Base-by-base conservation (phyloP, 2,329 filamentous ascomycete genomes). In the Thermoascus crustaceus region DNA sequence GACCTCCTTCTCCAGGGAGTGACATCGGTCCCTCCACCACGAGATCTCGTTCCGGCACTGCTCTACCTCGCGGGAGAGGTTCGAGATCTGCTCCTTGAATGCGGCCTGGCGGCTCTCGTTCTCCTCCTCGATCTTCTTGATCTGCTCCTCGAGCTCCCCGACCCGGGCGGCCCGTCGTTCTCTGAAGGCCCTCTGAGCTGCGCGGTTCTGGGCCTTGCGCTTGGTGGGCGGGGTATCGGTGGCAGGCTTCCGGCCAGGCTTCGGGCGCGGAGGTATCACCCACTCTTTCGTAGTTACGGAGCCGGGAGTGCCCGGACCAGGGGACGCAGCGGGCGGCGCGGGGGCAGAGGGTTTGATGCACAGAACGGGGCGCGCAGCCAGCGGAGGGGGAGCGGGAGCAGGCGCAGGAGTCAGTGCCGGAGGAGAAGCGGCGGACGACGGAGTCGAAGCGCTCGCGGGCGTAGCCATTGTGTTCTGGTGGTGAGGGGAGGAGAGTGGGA, bases 221-320 rank as follows among this genome's bases (percentile, higher is more conserved):
- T 94, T 94, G 27, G 87, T 94, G 2, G 85, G 84, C 9, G 88
- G 87, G 34, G 88, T 93, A 55, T 95, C 88, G 22, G 85, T 93
- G 30, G 86, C 85, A 3, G 89, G 88, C 71, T 96, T 96, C 49
- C 89, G 79, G 32, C 89, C 89, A 14, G 91, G 89, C 69, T 88
- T 89, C 30, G 85, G 85, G 41, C 85, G 75, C 18, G 85, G 85
- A 16, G 85, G 85, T 29, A 91, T 79, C 16, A 89, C 73, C 85
- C 85, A 91, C 76, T 89, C 82, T 60, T 80, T 88, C 50, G 76
- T 83, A 22, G 84, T 89, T 58, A 88, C 76, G 34, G 71, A 68
- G 35, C 62, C 53, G 40, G 63, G 58, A 6, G 62, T 60, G 23
- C 57, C 45, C 23, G 60, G 55, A 21, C 55, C 53, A 11, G 64